phyloP scores from a whole-genome alignment of 805 yeast species.

The Priceomyces castillae region DNA sequence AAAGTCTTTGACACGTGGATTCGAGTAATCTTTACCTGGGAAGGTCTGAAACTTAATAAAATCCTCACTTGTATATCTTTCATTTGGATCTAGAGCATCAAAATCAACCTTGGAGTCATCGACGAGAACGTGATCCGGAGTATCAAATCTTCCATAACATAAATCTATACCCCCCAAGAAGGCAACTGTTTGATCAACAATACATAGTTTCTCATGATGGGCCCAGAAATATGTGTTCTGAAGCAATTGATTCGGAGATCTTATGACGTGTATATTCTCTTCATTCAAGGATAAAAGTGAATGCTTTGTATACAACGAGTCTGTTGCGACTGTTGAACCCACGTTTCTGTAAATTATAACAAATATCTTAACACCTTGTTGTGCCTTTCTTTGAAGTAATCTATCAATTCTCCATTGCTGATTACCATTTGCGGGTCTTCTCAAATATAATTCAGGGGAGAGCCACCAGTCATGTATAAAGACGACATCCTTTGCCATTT shows the following conservation, averaged over 20 bases:
- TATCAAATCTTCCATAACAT: slow-evolving; percentile 94
- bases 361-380: slow-evolving; percentile 90
- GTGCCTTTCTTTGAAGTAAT: slow-evolving; percentile 82
- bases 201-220: slow-evolving; percentile 90
- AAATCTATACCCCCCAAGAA: slow-evolving; percentile 95
- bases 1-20: slow-evolving; percentile 91
- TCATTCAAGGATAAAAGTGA: slow-evolving; percentile 78
- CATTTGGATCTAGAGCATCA: slow-evolving; percentile 26
- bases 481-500: slow-evolving; percentile 89
- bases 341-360: slow-evolving; percentile 92
- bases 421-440: slow-evolving; percentile 93
- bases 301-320: slow-evolving; percentile 92
- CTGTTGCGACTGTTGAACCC: slow-evolving; percentile 89
- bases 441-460: slow-evolving; percentile 86
- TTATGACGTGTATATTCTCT: slow-evolving; percentile 79
- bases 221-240: slow-evolving; percentile 98
- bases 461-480: slow-evolving; percentile 99
- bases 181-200: slow-evolving; percentile 83
- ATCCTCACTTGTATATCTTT: slow-evolving; percentile 36
- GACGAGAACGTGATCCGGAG: slow-evolving; percentile 87
- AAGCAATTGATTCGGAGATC: slow-evolving; percentile 93
- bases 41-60: slow-evolving; percentile 60
- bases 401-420: slow-evolving; percentile 93
- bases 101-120: slow-evolving; percentile 60
- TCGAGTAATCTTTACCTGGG: slow-evolving; percentile 97